Conservation (phyloP, 257 asterid species). For the Solanum gracilifrons region DNA sequence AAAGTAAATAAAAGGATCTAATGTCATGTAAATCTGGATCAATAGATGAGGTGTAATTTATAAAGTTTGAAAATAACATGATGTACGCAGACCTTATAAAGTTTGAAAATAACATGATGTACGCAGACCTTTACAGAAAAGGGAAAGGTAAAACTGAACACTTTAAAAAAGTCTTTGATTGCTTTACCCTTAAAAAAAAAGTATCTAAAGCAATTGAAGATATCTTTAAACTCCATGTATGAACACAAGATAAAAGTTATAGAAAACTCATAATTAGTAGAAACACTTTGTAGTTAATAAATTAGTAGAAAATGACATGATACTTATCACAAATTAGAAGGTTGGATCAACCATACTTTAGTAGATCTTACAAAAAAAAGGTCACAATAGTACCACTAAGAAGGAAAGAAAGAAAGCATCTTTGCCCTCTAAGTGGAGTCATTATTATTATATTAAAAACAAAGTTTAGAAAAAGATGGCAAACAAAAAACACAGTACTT, state of each 20-base stretch:
- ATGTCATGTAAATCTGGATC: not conserved
- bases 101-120: too few relatives aligned
- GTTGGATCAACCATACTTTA: constrained; percentile 12
- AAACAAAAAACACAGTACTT: not conserved
- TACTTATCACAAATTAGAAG: constrained; percentile 23
- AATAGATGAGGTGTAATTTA: not conserved
- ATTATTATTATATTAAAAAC: constrained; percentile 13
- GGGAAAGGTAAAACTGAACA: not conserved
- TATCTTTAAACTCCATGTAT: not conserved
- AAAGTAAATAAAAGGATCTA: not conserved
- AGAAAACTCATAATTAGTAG: not conserved
- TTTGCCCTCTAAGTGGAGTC: constrained; percentile 15
- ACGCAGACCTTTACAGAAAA: not conserved
- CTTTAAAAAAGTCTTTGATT: not conserved
- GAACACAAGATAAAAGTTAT: not conserved
- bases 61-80: too few relatives aligned
- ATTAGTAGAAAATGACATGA: constrained; percentile 7
- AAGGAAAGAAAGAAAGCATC: constrained; percentile 9
- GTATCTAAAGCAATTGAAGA: not conserved
- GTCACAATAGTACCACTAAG: constrained; percentile 7
- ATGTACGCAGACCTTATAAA: too few relatives aligned
- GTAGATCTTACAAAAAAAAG: constrained; percentile 3
- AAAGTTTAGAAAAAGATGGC: constrained; percentile 16
- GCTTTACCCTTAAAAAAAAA: not conserved
- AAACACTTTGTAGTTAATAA: constrained; percentile 1